Conservation (phyloP, 73 alveolate genomes). For the Tetrahymena elliotti region DNA sequence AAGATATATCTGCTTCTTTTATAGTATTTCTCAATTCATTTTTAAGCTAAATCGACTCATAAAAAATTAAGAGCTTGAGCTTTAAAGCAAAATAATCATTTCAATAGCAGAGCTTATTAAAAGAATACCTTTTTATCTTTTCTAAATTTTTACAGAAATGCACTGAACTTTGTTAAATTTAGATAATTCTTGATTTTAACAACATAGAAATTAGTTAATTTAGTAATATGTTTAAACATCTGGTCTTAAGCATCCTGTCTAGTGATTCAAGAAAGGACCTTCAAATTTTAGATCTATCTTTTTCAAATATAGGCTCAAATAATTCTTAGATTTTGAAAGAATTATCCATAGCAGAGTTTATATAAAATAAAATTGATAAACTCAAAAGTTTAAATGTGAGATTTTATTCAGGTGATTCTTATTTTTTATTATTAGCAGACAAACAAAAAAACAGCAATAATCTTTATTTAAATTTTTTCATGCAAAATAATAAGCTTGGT, state of each 20-base stretch:
- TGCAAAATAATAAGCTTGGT: background rate
- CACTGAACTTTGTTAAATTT: background rate
- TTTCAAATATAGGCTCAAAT: background rate
- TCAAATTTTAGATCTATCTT: background rate
- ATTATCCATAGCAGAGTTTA: background rate
- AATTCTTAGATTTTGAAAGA: background rate
- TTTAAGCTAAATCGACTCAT: background rate
- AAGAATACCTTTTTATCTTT: background rate
- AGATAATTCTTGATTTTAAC: background rate
- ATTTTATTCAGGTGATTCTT: background rate
- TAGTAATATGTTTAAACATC: background rate
- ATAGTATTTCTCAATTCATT: background rate
- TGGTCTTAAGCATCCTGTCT: background rate
- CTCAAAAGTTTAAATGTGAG: background rate
- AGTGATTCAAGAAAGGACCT: background rate
- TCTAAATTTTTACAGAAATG: background rate
- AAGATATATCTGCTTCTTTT: background rate
- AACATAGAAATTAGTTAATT: background rate
- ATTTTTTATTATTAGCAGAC: background rate
- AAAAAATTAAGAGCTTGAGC: background rate
- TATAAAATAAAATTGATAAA: background rate
- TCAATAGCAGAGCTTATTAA: background rate
- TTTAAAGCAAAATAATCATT: background rate
- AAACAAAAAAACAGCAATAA: background rate
- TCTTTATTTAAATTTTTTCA: background rate